A percentile compares a stretch with the other conserved stretches of the same genome.
Conservation (phyloP, 2,329 filamentous ascomycete genomes). For the Boeremia exigua region DNA sequence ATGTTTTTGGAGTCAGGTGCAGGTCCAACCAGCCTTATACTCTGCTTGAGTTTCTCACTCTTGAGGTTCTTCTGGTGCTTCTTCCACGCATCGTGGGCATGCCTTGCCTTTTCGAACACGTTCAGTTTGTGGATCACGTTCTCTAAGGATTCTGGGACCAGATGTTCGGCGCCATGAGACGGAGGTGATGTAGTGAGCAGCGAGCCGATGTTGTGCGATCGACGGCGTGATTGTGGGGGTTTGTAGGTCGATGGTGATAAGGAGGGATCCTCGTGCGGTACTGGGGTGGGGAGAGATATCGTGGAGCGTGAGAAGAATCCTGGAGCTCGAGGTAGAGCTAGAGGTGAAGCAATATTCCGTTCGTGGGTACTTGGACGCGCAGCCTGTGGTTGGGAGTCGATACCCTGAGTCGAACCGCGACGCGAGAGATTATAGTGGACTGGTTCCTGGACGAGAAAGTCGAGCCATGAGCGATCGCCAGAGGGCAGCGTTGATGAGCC, state of each 20-base stretch:
- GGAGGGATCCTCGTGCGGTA: background rate
- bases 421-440: background rate
- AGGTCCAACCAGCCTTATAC: conserved; percentile 40
- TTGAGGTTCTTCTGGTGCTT: conserved; percentile 26
- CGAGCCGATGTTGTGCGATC: conserved; percentile 11
- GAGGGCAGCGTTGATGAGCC: background rate
- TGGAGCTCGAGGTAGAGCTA: background rate
- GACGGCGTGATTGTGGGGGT: background rate
- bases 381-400: background rate
- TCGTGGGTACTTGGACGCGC: background rate
- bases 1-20: conserved; percentile 30
- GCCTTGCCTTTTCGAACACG: conserved; percentile 28
- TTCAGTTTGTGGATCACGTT: background rate
- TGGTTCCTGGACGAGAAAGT: conserved; percentile 1
- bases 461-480: conserved; percentile 3
- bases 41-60: conserved; percentile 40
- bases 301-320: conserved; percentile 1
- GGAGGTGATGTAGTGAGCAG: background rate
- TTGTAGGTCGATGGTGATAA: background rate
- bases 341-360: background rate
- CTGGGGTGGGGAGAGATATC: background rate
- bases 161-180: background rate
- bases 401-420: conserved; percentile 1
- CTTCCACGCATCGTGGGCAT: conserved; percentile 32
- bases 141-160: background rate